These are phyloP conservation scores for Volvox reticuliferus DNA, from an alignment of 139 green algal genomes.

Conservation along the genomic window DNA sequence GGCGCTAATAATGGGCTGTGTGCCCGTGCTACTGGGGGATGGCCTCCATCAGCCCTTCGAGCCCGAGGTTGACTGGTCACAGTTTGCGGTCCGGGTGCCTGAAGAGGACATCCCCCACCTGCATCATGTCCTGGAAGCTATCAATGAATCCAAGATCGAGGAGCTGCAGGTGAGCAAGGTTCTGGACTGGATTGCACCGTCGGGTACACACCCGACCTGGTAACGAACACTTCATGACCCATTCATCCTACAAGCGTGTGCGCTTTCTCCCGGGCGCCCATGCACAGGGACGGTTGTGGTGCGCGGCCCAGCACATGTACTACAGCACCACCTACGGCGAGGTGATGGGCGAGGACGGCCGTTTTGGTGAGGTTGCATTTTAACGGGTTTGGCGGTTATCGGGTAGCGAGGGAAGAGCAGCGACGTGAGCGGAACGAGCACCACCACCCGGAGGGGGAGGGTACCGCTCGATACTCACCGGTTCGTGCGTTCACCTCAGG, in stretches of 20 bases:
- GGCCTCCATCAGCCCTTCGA: constrained; percentile 59
- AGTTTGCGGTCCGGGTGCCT: constrained; percentile 41
- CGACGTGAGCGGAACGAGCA: too few species aligned
- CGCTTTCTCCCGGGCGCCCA: too few species aligned
- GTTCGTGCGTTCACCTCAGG: too few species aligned
- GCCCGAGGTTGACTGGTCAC: constrained; percentile 45
- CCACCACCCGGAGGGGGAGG: too few species aligned
- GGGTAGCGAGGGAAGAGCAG: too few species aligned
- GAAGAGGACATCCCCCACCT: constrained; percentile 46
- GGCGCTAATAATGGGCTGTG: constrained; percentile 50
- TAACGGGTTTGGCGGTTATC: too few species aligned
- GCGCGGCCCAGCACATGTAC: constrained; percentile 46
- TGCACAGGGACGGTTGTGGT: background rate
- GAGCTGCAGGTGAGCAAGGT: constrained; percentile 42
- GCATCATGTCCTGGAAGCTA: constrained; percentile 32
- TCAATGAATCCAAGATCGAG: background rate
- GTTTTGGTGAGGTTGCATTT: constrained; percentile 3
- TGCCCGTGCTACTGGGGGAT: constrained; percentile 53
- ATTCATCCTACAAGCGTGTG: too few species aligned
- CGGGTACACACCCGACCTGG: too few species aligned
- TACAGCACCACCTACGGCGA: constrained; percentile 29
- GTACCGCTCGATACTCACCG: too few species aligned
- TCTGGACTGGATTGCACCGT: background rate
- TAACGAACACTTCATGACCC: too few species aligned
- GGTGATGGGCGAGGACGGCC: constrained; percentile 39